Evolutionary conservation across 495 filamentous ascomycete species (phyloP).

Genomic region (Neurospora sp.): DNA sequence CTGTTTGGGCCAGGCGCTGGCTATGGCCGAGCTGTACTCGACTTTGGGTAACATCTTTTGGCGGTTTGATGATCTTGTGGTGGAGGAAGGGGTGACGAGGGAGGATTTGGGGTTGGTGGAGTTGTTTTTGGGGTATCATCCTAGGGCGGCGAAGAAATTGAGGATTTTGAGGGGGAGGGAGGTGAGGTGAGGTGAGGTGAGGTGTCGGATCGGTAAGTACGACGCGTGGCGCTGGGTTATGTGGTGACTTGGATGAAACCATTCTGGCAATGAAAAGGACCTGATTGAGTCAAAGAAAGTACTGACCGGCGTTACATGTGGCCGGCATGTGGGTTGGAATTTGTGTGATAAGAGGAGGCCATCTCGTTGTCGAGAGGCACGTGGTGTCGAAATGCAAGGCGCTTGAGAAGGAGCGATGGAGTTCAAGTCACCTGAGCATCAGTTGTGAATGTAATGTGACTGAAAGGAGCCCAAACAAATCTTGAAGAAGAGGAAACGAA

Average conservation of each 20-base stretch:
- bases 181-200: too few relatives aligned
- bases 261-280: neutral
- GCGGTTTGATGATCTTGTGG: slow-evolving; percentile 5
- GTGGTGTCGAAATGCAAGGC: neutral
- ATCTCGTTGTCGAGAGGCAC: neutral
- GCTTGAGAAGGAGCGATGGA: neutral
- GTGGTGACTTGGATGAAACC: neutral
- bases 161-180: neutral
- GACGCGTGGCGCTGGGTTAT: neutral
- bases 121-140: slow-evolving; percentile 11
- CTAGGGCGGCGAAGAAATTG: neutral
- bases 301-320: neutral
- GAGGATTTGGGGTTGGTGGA: slow-evolving; percentile 6
- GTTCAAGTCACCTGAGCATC: neutral
- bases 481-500: neutral
- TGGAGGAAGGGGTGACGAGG: neutral
- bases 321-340: neutral
- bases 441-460: neutral
- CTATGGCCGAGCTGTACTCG: slow-evolving; percentile 36
- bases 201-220: too few relatives aligned
- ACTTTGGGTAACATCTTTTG: slow-evolving; percentile 34
- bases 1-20: slow-evolving; percentile 42
- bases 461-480: neutral
- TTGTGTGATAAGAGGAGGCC: neutral
- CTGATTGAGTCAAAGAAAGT: neutral